These are phyloP conservation scores for Larix kaempferi DNA, from an alignment of 75 land plant species.

Conservation along the genomic window DNA sequence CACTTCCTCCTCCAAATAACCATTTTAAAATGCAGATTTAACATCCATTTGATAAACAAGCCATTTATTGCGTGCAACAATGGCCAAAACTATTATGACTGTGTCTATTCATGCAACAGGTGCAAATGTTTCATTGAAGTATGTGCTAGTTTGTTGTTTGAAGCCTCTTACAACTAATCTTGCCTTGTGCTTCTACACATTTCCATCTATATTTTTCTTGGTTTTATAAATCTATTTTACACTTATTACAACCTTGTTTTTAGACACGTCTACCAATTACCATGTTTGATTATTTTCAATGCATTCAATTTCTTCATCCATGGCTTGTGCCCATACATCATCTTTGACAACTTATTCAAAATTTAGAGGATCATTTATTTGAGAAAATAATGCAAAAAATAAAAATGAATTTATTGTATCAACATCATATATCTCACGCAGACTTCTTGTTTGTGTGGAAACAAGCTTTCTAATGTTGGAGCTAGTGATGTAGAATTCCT, in stretches of 20 bases:
- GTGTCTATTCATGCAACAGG: constrained; percentile 8
- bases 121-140: constrained; percentile 12
- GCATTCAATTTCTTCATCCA: constrained; percentile 6
- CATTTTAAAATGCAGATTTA: constrained; percentile 17
- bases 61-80: constrained; percentile 9
- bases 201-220: too few relatives aligned
- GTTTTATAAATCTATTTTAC: not conserved
- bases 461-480: not conserved
- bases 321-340: constrained; percentile 4
- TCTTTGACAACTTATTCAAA: constrained; percentile 10
- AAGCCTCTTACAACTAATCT: constrained; percentile 12
- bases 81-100: constrained; percentile 1
- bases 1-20: constrained; percentile 13
- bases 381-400: not conserved
- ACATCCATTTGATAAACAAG: constrained; percentile 18
- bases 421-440: not conserved
- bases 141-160: not conserved
- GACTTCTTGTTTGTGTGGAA: not conserved
- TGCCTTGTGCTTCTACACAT: too few relatives aligned
- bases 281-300: constrained; percentile 14
- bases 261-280: constrained; percentile 9
- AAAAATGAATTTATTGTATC: not conserved
- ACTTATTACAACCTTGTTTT: not conserved
- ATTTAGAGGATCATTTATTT: not conserved
- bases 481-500: not conserved